A percentile compares a stretch with the other conserved stretches of the same genome.
Conservation (phyloP, 495 filamentous ascomycete genomes). For the Penicillium tannophilum region DNA sequence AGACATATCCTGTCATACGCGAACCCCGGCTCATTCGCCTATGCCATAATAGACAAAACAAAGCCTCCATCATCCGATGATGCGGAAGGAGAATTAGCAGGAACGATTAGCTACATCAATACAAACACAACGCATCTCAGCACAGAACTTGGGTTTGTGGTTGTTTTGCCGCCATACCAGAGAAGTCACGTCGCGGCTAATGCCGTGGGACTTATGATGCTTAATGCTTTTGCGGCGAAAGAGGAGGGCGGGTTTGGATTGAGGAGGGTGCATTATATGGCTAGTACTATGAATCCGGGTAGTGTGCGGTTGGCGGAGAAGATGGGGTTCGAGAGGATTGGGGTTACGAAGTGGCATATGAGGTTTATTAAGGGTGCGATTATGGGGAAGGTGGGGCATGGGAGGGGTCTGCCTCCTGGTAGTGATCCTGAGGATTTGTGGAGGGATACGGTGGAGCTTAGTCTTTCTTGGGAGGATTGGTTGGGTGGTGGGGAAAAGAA, state of each 20-base stretch:
- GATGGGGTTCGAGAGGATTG: constrained; percentile 24
- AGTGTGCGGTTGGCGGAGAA: constrained; percentile 23
- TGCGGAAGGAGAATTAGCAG: constrained; percentile 26
- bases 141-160: constrained; percentile 27
- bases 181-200: constrained; percentile 25
- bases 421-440: constrained; percentile 24
- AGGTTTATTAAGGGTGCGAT: constrained; percentile 21
- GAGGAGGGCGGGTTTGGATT: constrained; percentile 24
- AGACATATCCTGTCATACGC: constrained; percentile 21
- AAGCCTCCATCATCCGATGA: constrained; percentile 21
- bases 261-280: constrained; percentile 20
- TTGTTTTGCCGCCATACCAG: constrained; percentile 29
- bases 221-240: constrained; percentile 9
- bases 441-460: constrained; percentile 23
- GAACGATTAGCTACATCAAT: constrained; percentile 24
- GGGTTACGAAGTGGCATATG: constrained; percentile 24
- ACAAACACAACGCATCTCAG: constrained; percentile 17
- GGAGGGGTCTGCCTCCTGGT: constrained; percentile 16
- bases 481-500: constrained; percentile 9
- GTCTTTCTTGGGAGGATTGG: constrained; percentile 27
- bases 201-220: constrained; percentile 22
- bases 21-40: constrained; percentile 25
- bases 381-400: constrained; percentile 25
- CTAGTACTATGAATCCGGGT: constrained; percentile 21
- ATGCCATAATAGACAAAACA: constrained; percentile 29